phyloP scores from a whole-genome alignment of 306 rosid genomes.

The Aeschynomene evenia region DNA sequence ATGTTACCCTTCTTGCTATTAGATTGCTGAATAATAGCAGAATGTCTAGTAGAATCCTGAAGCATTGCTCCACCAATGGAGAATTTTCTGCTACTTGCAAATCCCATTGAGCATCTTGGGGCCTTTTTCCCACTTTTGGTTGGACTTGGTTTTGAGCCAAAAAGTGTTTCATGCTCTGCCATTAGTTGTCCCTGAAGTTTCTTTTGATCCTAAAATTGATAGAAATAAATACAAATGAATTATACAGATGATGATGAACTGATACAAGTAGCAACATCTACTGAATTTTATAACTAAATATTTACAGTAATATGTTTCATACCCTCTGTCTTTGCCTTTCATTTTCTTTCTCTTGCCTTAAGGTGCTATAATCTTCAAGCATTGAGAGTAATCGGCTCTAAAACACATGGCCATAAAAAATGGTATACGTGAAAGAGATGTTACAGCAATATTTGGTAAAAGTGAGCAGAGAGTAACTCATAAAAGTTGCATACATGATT shows the following conservation, averaged over 20 bases:
- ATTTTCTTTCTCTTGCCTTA: constrained; percentile 69
- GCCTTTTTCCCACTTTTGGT: constrained; percentile 28
- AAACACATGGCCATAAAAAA: constrained; percentile 19
- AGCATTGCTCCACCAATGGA: constrained; percentile 56
- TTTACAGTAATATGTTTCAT: not conserved
- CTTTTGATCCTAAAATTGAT: constrained; percentile 40
- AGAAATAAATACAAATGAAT: not conserved
- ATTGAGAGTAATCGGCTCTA: constrained; percentile 57
- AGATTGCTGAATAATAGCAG: constrained; percentile 40
- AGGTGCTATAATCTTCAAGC: constrained; percentile 54
- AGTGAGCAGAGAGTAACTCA: not conserved
- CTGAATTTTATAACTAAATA: not conserved
- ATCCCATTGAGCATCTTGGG: constrained; percentile 42
- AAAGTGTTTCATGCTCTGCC: constrained; percentile 65
- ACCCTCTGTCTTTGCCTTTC: constrained; percentile 71
- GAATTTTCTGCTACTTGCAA: constrained; percentile 42
- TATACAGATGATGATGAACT: not conserved
- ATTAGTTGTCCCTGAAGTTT: constrained; percentile 41
- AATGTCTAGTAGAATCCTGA: constrained; percentile 49
- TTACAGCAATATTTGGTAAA: not conserved
- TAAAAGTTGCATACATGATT: not conserved
- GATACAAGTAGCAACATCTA: constrained; percentile 28
- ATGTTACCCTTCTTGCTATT: constrained; percentile 42
- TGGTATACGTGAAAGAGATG: not conserved
- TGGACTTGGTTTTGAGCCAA: constrained; percentile 42